Evolutionary conservation across 2,329 filamentous ascomycete species (phyloP), one percentile per base, ranked within the genome.

Genomic region (Byssothecium circinans): DNA sequence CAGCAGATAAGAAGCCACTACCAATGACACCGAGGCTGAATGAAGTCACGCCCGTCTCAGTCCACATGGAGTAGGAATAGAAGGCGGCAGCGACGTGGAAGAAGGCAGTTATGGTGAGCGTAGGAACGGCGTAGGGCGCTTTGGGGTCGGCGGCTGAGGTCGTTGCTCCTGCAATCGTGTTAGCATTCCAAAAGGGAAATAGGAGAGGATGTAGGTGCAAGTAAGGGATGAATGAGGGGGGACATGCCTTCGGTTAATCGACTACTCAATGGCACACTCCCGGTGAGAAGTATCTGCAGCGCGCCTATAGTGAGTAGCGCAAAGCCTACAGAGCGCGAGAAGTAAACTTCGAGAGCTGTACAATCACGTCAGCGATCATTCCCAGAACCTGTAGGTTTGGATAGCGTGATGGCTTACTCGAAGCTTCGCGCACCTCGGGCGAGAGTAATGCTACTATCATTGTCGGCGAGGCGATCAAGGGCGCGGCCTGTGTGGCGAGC

Each of bases 241-340:
- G 10, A 34, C 38, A 15, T 49, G 65, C 68, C 63, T 63, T 68
- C 63, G 8, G 58, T 52, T 10, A 77, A 63, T 18, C 73, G 66
- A n/a, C 80, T 78, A 1, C 77, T 79, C 11, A 91, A 70, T 0
- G 88, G 88, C 4, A 92, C 76, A 2, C 81, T 79, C 38, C 88
- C 89, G 0, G 87, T 87, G 23, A 91, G 78, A 29, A 89, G 76
- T 30, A 91, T 71, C n/a, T 80, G 78, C 11, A 87, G 71, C 6
- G 84, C 63, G 25, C 83, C 84, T 22, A 92, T 72, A 8, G 83
- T 74, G 18, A 91, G 74, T 36, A 90, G 78, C 23, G 83, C 75
- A 47, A 91, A 75, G 53, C 86, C 88, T 1, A 90, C 78, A 22
- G 80, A 82, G 34, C 88, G 86, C 42, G 83, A 83, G 67, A 91